Conservation (phyloP, 345 rosid genomes). For the Eucalyptus tenuipes region DNA sequence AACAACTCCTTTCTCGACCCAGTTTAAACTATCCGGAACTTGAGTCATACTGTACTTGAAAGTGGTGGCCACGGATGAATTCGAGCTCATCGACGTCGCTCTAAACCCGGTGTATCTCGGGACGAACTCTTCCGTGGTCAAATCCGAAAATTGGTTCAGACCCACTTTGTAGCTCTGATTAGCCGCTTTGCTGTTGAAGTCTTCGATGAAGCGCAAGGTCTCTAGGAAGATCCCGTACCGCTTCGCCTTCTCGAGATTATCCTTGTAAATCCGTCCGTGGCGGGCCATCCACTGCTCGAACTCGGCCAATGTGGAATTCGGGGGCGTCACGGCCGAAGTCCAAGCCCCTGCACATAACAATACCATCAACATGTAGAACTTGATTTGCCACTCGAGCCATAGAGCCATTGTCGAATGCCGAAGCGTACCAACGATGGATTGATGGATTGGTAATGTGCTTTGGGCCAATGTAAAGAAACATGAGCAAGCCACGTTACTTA, state of each 20-base stretch:
- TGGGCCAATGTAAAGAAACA: neutral
- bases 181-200: too few species aligned
- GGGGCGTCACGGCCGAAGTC: neutral
- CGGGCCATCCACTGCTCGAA: neutral
- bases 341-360: neutral
- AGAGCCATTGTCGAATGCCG: neutral
- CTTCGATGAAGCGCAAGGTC: too few species aligned
- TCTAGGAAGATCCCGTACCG: neutral
- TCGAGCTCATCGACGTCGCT: too few species aligned
- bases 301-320: neutral
- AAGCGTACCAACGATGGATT: neutral
- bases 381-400: neutral
- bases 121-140: too few species aligned
- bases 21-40: constrained; percentile 2
- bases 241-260: constrained; percentile 2
- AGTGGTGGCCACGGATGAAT: too few species aligned
- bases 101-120: too few species aligned
- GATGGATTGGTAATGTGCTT: neutral
- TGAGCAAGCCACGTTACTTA: neutral
- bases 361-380: neutral
- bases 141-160: neutral
- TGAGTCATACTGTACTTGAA: too few species aligned
- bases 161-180: neutral
- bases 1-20: constrained; percentile 5
- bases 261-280: neutral